A percentile compares a stretch with the other conserved stretches of the same genome.
Evolutionary conservation across 2,329 filamentous ascomycete species (phyloP).

Genomic region (Talaromyces sp.): DNA sequence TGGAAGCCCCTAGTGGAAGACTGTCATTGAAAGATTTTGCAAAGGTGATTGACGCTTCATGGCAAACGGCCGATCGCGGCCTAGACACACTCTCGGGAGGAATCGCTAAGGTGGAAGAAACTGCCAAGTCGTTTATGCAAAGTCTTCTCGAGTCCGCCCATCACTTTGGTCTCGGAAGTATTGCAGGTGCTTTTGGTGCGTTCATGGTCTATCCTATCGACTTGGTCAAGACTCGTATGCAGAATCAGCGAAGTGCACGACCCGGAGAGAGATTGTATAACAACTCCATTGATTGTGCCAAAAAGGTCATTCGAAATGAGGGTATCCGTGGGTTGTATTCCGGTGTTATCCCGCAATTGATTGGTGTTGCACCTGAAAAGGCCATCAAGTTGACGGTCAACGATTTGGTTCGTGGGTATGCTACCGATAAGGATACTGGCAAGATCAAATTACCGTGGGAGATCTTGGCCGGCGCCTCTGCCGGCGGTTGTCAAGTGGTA

Average conservation of each 20-base stretch:
- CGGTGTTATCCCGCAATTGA: constrained; percentile 87
- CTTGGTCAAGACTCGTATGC: constrained; percentile 95
- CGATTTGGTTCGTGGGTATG: constrained; percentile 75
- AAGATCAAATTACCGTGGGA: constrained; percentile 69
- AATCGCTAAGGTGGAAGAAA: constrained; percentile 48
- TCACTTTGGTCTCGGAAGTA: constrained; percentile 82
- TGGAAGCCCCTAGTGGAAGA: constrained; percentile 83
- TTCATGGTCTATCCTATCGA: constrained; percentile 99
- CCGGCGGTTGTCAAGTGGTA: constrained; percentile 94
- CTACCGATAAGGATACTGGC: constrained; percentile 69
- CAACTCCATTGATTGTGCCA: constrained; percentile 93
- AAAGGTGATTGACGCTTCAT: constrained; percentile 91
- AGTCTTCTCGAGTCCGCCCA: constrained; percentile 72
- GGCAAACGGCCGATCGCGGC: constrained; percentile 58
- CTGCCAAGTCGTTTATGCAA: constrained; percentile 56
- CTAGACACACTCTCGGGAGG: constrained; percentile 51
- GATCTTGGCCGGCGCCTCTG: constrained; percentile 79
- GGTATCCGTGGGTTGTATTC: constrained; percentile 88
- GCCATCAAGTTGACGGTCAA: constrained; percentile 99
- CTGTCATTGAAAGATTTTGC: constrained; percentile 81
- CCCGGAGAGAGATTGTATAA: constrained; percentile 90
- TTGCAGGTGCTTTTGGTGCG: constrained; percentile 93
- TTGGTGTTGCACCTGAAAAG: constrained; percentile 98
- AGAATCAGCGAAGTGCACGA: constrained; percentile 83
- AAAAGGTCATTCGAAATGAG: constrained; percentile 90